Percentiles rank a stretch among this genome's conserved stretches.
phyloP scores from a whole-genome alignment of 257 asterid genomes.

The Solanum habrochaites region DNA sequence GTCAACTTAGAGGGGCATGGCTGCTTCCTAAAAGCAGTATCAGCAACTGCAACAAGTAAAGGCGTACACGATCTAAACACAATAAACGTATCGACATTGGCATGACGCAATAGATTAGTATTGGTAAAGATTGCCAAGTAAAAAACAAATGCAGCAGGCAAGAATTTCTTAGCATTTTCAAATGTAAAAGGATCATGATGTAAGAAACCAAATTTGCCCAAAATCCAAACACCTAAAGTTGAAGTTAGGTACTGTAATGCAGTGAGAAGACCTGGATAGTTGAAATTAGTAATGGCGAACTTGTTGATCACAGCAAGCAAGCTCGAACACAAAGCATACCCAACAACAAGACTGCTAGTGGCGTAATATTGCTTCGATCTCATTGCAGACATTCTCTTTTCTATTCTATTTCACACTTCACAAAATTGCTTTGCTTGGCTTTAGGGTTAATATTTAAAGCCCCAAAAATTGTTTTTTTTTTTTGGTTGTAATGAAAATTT shows the following conservation, averaged over 20 bases:
- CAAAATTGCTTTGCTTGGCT: background rate
- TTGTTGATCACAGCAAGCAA: constrained; percentile 88
- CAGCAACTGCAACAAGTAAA: constrained; percentile 82
- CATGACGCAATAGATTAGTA: constrained; percentile 87
- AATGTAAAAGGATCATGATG: constrained; percentile 68
- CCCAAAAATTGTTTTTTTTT: background rate
- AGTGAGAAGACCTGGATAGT: constrained; percentile 87
- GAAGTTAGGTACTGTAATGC: constrained; percentile 89
- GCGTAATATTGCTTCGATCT: constrained; percentile 55
- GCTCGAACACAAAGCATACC: constrained; percentile 94
- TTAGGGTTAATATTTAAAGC: background rate
- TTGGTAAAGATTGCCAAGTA: constrained; percentile 86
- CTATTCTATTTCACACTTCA: background rate
- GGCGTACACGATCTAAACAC: constrained; percentile 86
- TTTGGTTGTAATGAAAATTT: background rate
- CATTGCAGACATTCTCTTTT: constrained; percentile 28
- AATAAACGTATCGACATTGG: constrained; percentile 92
- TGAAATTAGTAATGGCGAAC: constrained; percentile 80
- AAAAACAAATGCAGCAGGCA: constrained; percentile 89
- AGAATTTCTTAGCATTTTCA: constrained; percentile 76
- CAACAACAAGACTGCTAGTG: constrained; percentile 73
- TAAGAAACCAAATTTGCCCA: constrained; percentile 68
- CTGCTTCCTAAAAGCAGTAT: constrained; percentile 71
- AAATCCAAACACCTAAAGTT: constrained; percentile 72
- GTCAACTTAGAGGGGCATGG: constrained; percentile 79